Percentiles rank a stretch among this genome's conserved stretches.
phyloP scores from a whole-genome alignment of 331 rosid genomes.

The Dryas integrifolia region DNA sequence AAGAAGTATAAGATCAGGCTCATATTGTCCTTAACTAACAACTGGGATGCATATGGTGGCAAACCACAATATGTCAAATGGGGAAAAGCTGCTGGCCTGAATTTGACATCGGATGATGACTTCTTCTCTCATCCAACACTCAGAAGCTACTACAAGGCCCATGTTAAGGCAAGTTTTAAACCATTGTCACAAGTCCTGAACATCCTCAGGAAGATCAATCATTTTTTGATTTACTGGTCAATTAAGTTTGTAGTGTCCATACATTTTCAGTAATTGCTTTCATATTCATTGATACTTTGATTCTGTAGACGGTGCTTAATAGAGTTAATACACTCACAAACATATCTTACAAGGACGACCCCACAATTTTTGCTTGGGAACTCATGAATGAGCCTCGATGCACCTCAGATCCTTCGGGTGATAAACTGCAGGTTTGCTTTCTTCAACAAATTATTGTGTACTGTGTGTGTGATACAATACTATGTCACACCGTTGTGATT shows the following conservation, averaged over 20 bases:
- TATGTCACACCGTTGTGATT: too few relatives aligned
- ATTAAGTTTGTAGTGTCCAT: neutral
- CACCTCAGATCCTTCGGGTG: slow-evolving; percentile 78
- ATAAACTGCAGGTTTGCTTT: slow-evolving; percentile 61
- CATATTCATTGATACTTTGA: slow-evolving; percentile 1
- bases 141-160: slow-evolving; percentile 74
- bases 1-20: slow-evolving; percentile 84
- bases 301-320: slow-evolving; percentile 69
- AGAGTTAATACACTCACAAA: slow-evolving; percentile 78
- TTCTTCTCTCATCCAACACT: slow-evolving; percentile 85
- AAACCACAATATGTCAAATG: slow-evolving; percentile 90
- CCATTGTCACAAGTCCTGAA: slow-evolving; percentile 7
- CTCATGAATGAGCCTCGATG: slow-evolving; percentile 95
- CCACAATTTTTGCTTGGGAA: slow-evolving; percentile 93
- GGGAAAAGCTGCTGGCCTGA: slow-evolving; percentile 87
- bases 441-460: slow-evolving; percentile 2
- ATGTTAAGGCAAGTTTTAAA: slow-evolving; percentile 65
- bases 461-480: too few relatives aligned
- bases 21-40: slow-evolving; percentile 70
- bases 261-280: neutral
- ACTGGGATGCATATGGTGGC: slow-evolving; percentile 99
- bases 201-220: neutral
- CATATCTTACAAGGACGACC: slow-evolving; percentile 84
- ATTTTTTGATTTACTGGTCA: neutral
- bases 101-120: slow-evolving; percentile 77